Conservation (phyloP, 495 filamentous ascomycete genomes). For the Hypoxylon lenormandii region DNA sequence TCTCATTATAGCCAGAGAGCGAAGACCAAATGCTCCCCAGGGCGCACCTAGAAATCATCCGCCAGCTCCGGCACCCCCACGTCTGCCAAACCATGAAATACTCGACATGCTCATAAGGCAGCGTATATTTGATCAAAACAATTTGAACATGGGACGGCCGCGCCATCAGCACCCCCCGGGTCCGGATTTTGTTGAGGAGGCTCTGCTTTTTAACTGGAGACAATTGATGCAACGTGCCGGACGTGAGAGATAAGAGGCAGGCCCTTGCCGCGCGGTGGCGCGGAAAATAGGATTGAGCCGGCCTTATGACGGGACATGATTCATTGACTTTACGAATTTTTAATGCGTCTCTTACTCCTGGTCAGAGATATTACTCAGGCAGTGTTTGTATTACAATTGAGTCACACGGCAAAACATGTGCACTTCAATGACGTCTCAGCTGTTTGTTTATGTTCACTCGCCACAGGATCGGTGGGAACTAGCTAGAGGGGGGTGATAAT, state of each 20-base stretch:
- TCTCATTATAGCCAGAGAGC: neutral
- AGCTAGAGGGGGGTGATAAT: no score
- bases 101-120: conserved; percentile 6
- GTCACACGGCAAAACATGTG: no score
- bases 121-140: conserved; percentile 10
- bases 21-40: neutral
- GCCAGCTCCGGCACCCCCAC: neutral
- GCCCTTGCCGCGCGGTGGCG: neutral
- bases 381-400: no score
- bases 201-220: conserved; percentile 18
- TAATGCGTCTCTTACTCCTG: no score
- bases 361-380: no score
- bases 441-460: no score
- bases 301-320: neutral
- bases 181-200: conserved; percentile 16
- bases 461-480: no score
- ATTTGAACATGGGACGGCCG: conserved; percentile 2
- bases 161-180: neutral
- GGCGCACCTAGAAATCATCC: conserved; percentile 1
- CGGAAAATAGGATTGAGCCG: neutral
- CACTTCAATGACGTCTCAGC: no score
- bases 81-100: neutral
- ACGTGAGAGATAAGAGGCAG: neutral
- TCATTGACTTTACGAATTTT: neutral
- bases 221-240: conserved; percentile 19